phyloP scores from a whole-genome alignment of 73 alveolate species.

The Symbiodinium natans region DNA sequence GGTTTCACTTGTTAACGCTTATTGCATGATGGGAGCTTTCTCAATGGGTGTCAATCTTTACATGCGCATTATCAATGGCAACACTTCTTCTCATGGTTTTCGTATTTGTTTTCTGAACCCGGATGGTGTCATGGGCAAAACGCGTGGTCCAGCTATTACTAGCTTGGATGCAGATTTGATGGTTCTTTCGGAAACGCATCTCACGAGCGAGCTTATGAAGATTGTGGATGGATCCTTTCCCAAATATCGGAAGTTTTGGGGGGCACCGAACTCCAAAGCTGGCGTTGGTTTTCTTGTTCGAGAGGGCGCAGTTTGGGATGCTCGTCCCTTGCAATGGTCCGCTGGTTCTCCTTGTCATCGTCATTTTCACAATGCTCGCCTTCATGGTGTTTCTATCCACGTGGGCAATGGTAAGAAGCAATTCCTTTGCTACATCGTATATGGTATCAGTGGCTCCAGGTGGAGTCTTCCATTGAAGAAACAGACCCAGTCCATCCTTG shows the following conservation, averaged over 20 bases:
- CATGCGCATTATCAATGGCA: too few species aligned
- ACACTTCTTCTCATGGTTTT: too few species aligned
- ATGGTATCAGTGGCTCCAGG: neutral
- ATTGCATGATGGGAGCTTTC: too few species aligned
- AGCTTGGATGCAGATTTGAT: neutral
- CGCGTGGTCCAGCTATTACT: neutral
- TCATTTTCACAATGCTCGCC: neutral
- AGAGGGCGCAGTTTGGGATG: neutral
- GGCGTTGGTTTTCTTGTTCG: constrained; percentile 17
- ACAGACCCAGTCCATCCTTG: neutral
- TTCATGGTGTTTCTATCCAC: neutral
- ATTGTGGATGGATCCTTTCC: neutral
- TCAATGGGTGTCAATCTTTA: too few species aligned
- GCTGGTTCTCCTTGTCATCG: neutral
- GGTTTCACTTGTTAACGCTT: too few species aligned
- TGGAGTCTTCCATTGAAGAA: neutral
- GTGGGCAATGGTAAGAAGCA: neutral
- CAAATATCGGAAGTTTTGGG: neutral
- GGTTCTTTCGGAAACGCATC: neutral
- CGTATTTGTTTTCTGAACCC: neutral
- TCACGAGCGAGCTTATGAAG: neutral
- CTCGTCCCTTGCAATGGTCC: neutral
- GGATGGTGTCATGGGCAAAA: neutral
- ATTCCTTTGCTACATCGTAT: neutral
- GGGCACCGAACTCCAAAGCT: neutral